These are phyloP conservation scores for Lactarius akahatsu DNA, from an alignment of 768 basidiomycete genomes.

Conservation along the genomic window DNA sequence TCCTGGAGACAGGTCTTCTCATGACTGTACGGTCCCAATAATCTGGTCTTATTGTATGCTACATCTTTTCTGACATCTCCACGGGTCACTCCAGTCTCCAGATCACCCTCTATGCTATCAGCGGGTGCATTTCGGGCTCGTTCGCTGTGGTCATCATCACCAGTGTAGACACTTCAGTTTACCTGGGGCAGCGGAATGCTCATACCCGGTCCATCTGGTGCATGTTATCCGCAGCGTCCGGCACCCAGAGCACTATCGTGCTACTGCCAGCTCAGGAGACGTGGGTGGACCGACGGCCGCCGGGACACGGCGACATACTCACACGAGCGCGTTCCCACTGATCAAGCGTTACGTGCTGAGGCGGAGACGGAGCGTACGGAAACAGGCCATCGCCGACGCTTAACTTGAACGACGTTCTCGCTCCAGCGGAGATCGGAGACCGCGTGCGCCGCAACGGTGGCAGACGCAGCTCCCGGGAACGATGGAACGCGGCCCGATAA, in stretches of 20 bases:
- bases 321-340: constrained; percentile 93
- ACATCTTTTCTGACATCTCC: no score
- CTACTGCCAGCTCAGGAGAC: constrained; percentile 46
- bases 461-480: no score
- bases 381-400: constrained; percentile 1
- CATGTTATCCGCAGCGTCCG: constrained; percentile 79
- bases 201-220: neutral
- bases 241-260: constrained; percentile 85
- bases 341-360: constrained; percentile 42
- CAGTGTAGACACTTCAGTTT: constrained; percentile 52
- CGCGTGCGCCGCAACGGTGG: constrained; percentile 32
- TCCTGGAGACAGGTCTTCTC: no score
- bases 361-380: neutral
- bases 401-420: neutral
- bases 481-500: no score
- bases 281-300: constrained; percentile 35
- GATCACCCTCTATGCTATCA: constrained; percentile 85
- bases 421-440: neutral
- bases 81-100: constrained; percentile 35
- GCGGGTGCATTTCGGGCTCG: constrained; percentile 80
- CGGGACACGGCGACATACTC: constrained; percentile 38
- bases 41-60: no score
- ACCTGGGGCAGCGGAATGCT: neutral
- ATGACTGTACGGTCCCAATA: no score
- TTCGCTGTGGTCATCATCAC: constrained; percentile 84